Conservation (phyloP, 352 stramenopile species). For the Globisporangium spiculum region DNA sequence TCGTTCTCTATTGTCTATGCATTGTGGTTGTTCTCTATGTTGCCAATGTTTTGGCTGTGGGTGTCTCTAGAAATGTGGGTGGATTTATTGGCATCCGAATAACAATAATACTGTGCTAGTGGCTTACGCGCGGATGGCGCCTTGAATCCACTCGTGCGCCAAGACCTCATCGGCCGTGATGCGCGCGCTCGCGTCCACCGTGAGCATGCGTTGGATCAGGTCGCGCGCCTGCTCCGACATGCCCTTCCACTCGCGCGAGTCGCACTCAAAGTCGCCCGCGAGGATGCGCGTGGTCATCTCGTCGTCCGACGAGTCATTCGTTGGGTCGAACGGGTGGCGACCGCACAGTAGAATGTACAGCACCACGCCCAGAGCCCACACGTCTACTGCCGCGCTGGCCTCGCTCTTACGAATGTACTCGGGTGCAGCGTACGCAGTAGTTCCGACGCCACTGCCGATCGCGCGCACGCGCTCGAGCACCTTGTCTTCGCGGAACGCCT, state of each 20-base stretch:
- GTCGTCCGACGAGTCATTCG: conserved; percentile 40
- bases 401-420: conserved; percentile 33
- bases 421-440: conserved; percentile 38
- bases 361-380: conserved; percentile 58
- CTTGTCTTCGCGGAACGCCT: conserved; percentile 51
- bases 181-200: conserved; percentile 35
- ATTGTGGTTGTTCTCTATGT: neutral
- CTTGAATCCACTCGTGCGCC: conserved; percentile 46
- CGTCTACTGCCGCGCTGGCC: conserved; percentile 40
- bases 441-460: conserved; percentile 24
- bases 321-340: conserved; percentile 54
- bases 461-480: conserved; percentile 1
- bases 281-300: conserved; percentile 40
- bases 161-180: conserved; percentile 46
- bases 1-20: neutral
- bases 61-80: neutral
- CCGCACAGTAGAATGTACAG: conserved; percentile 55
- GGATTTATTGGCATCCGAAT: conserved; percentile 1
- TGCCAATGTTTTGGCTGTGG: neutral
- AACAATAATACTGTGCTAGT: neutral
- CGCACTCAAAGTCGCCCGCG: conserved; percentile 32
- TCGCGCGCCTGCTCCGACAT: conserved; percentile 41
- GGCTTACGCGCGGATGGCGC: conserved; percentile 1
- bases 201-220: conserved; percentile 43
- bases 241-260: conserved; percentile 31